Evolutionary conservation across 2,329 filamentous ascomycete genomes (phyloP).

Genomic region (Epichloe sibirici): DNA sequence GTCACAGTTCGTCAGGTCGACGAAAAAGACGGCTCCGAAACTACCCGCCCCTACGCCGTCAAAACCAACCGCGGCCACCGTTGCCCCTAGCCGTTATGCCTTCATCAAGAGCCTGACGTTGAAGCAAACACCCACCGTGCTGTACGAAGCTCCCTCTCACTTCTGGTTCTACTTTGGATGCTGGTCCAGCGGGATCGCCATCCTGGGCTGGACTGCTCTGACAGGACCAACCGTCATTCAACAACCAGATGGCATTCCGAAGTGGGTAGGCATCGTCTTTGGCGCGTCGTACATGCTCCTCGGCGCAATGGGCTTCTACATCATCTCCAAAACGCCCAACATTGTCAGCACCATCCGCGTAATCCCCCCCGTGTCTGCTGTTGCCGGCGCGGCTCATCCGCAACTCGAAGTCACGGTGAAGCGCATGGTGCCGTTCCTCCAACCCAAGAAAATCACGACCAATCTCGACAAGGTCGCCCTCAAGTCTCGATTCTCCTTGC

Average conservation of each 20-base stretch:
- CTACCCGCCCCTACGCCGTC: constrained; percentile 2
- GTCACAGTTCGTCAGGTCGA: constrained; percentile 8
- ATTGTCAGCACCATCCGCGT: constrained; percentile 48
- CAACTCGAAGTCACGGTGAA: constrained; percentile 41
- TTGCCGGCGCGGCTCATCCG: constrained; percentile 17
- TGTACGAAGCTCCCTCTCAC: constrained; percentile 56
- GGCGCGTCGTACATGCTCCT: constrained; percentile 47
- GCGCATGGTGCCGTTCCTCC: constrained; percentile 36
- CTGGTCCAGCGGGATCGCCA: constrained; percentile 38
- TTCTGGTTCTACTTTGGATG: constrained; percentile 49
- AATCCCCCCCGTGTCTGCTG: constrained; percentile 30
- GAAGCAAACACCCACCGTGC: constrained; percentile 40
- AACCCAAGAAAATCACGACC: constrained; percentile 29
- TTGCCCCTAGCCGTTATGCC: constrained; percentile 23
- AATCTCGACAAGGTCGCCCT: constrained; percentile 22
- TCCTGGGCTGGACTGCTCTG: constrained; percentile 23
- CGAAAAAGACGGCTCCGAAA: constrained; percentile 7
- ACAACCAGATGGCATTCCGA: constrained; percentile 35
- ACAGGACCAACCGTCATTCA: constrained; percentile 21
- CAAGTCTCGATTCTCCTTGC: constrained; percentile 26
- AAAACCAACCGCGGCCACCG: constrained; percentile 8
- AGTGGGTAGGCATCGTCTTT: constrained; percentile 47
- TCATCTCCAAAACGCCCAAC: constrained; percentile 43
- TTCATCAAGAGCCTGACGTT: constrained; percentile 44
- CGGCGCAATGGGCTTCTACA: constrained; percentile 45